phyloP scores from a whole-genome alignment of 2,329 filamentous ascomycete species.

The Fulvia fulva region DNA sequence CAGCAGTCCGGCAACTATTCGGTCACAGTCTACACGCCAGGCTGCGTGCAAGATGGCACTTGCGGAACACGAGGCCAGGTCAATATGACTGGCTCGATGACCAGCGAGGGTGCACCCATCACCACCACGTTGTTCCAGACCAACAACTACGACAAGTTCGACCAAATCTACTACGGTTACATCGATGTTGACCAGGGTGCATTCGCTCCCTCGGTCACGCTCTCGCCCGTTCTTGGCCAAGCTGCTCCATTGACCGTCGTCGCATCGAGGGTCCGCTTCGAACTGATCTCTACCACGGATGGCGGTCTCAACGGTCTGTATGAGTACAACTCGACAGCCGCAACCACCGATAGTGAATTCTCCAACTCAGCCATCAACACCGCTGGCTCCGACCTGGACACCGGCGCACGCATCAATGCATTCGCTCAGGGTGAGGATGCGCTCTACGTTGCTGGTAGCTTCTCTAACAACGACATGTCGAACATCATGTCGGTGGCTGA shows the following conservation, averaged over 20 bases:
- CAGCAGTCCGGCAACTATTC: conserved; percentile 87
- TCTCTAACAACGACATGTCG: conserved; percentile 61
- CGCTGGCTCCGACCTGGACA: conserved; percentile 66
- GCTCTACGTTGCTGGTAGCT: conserved; percentile 79
- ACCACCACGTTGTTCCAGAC: conserved; percentile 74
- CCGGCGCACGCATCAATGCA: conserved; percentile 64
- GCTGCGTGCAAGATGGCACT: conserved; percentile 74
- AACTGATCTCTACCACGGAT: conserved; percentile 61
- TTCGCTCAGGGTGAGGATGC: conserved; percentile 60
- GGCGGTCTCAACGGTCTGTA: conserved; percentile 85
- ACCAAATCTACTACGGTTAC: conserved; percentile 80
- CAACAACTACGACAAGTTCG: conserved; percentile 95
- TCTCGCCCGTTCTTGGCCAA: conserved; percentile 66
- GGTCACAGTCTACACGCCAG: conserved; percentile 87
- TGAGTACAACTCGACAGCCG: conserved; percentile 71
- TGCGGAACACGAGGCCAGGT: conserved; percentile 75
- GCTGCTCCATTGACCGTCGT: conserved; percentile 69
- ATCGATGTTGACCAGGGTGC: conserved; percentile 69
- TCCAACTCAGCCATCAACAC: conserved; percentile 69
- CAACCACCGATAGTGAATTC: conserved; percentile 60
- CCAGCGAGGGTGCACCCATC: conserved; percentile 46
- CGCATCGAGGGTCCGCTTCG: conserved; percentile 83
- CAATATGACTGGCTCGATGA: conserved; percentile 71
- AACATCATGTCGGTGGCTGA: conserved; percentile 74
- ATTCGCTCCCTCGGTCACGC: conserved; percentile 76